Evolutionary conservation across 768 basidiomycete genomes (phyloP), one percentile per base, ranked within the genome.

Genomic region (Coprinopsis sp.): DNA sequence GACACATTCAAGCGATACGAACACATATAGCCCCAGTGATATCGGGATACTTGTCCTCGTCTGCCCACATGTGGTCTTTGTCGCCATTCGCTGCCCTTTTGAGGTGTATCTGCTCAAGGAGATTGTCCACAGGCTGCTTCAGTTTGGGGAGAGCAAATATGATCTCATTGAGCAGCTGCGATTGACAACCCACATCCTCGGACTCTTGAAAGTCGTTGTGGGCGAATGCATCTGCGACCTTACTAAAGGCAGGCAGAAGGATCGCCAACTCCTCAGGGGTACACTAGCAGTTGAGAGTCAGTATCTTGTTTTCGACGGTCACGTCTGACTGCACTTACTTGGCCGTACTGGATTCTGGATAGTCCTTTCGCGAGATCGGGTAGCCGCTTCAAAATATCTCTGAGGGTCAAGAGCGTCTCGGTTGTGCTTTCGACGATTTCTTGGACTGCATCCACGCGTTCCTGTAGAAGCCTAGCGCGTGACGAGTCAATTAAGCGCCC

Each of bases 341-440:
- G 88, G 37, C 91, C 88, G 55, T 95, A 95, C 58, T 94, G 91
- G 25, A 97, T 87, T 24, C 92, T 72, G 50, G 83, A 86, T 13
- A 98, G 67, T 0, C 95, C 95, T 58, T 79, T 85, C 0, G 87
- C 81, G 37, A 97, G 78, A 61, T 97, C 93, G 0, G 93, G 92
- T n/a, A 92, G 71, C 27, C 77, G 77, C 58, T 68, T 82, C 46
- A 95, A 69, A n/a, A 79, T 60, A 28, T 78, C 72, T 14, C 86
- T 79, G n/a, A 95, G 72, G 27, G 73, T 76, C 28, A 78, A 75
- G 33, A 94, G 68, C 33, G 73, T 73, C 13, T 81, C 78, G 0
- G 82, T 84, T 13, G 72, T 63, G 54, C 81, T 84, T 5, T 68
- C 56, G 38, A 76, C 63, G 44, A 98, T 84, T 63, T 97, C 95